Base-by-base conservation (phyloP, 768 basidiomycete genomes). In the Rhodotorula diobovata region DNA sequence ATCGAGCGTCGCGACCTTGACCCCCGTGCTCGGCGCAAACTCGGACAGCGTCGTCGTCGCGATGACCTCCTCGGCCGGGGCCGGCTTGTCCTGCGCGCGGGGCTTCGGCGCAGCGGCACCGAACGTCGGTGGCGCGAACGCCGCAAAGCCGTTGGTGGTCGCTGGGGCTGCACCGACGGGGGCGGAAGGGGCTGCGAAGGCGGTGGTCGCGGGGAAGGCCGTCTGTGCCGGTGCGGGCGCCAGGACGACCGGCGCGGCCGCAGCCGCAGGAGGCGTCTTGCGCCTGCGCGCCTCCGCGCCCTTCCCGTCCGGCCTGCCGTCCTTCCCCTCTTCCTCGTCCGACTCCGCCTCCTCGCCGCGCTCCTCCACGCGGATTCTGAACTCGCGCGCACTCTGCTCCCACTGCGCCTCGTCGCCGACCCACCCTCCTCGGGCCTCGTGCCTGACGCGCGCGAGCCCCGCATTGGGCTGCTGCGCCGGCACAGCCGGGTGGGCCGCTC, bases 91-190 rank as follows among this genome's bases (percentile, higher is more conserved):
- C 15, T 34, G 25, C 41, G 39, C 32, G 46, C 28, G 6, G 53
- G 25, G 0, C 11, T 30, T 34, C 43, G 18, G 20, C 6, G 23
- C 4, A 41, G 53, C 9, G 34, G 68, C 32, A 14, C 70, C 62
- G 51, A 71, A 71, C 18, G 70, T 30, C 2, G 70, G 70, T 21
- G 70, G 61, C n/a, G 66, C 55, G 25, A 71, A 71, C 11, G 65
- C 37, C n/a, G 61, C 16, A 53, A 71, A 71, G 8, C 66, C 66
- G 32, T 23, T 51, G 21, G 41, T 21, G 30, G 7, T 15, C 10
- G 58, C 37, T 35, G 30, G 2, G 56, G 15, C 30, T 15, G 23
- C 18, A 18, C 21, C 34, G 54, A 35, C 8, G 50, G 57, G 4
- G 14, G 60, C 55, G 14, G 48, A 16, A 5, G 54, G 21, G 1